Evolutionary conservation across 208 protist genomes (phyloP).

Genomic region (Wallacemonas sp.): DNA sequence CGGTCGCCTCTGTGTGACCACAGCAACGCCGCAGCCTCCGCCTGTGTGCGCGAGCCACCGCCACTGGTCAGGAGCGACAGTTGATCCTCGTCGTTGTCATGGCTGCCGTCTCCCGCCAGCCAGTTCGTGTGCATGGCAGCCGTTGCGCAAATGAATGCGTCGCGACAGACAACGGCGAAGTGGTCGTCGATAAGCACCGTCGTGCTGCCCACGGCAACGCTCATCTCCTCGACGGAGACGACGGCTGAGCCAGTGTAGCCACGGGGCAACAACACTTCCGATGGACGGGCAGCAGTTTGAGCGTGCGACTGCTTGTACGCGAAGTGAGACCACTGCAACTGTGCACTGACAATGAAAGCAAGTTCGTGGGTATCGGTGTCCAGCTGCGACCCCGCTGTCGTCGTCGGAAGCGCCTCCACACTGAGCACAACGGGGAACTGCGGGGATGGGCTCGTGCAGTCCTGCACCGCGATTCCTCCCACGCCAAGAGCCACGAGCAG

Average conservation of each 20-base stretch:
- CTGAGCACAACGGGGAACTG: constrained; percentile 30
- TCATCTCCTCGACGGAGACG: constrained; percentile 35
- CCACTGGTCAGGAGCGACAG: too few species aligned
- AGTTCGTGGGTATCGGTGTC: not conserved
- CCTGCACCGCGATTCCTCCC: constrained; percentile 37
- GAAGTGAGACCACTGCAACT: not conserved
- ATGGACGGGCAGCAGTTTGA: not conserved
- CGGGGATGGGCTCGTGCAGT: constrained; percentile 57
- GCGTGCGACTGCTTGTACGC: not conserved
- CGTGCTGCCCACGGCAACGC: constrained; percentile 31
- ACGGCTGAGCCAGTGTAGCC: too few species aligned
- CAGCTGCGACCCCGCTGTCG: too few species aligned
- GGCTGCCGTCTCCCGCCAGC: not conserved
- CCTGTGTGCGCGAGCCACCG: too few species aligned
- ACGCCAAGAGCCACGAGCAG: constrained; percentile 40
- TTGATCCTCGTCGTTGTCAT: not conserved
- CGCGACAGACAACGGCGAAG: constrained; percentile 24
- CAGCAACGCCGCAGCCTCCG: too few species aligned
- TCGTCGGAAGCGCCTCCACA: not conserved
- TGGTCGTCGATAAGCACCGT: constrained; percentile 48
- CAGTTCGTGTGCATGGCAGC: not conserved
- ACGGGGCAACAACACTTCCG: constrained; percentile 15
- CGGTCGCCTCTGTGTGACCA: too few species aligned
- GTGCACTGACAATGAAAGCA: not conserved
- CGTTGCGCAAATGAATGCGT: not conserved